Conservation (phyloP, 2,329 filamentous ascomycete species). For the Chrysoporthe deuterocubensis region DNA sequence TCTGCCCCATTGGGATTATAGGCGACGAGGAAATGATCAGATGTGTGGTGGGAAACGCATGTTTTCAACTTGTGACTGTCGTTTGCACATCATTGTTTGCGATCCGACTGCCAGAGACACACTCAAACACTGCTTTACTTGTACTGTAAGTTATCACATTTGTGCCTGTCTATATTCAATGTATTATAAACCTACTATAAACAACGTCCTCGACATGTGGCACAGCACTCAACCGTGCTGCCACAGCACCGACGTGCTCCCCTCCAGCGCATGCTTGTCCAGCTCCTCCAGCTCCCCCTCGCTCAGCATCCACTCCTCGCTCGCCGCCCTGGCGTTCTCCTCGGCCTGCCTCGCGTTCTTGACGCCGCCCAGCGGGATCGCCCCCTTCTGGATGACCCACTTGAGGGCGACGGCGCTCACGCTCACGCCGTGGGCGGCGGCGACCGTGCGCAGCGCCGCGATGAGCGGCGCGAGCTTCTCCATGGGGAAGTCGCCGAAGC, state of each 20-base stretch:
- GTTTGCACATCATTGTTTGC: too few species aligned
- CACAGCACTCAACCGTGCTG: slow-evolving; percentile 44
- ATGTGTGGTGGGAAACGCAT: too few species aligned
- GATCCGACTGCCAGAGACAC: too few species aligned
- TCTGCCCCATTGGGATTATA: too few species aligned
- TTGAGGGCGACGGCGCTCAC: slow-evolving; percentile 48
- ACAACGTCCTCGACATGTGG: too few species aligned
- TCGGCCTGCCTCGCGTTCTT: slow-evolving; percentile 46
- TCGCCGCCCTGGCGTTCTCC: slow-evolving; percentile 41
- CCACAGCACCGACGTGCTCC: slow-evolving; percentile 43
- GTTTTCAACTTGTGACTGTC: too few species aligned
- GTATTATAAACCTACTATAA: too few species aligned
- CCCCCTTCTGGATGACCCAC: slow-evolving; percentile 49
- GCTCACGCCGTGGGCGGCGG: slow-evolving; percentile 39
- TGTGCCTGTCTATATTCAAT: too few species aligned
- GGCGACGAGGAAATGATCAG: too few species aligned
- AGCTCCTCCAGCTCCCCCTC: slow-evolving; percentile 46
- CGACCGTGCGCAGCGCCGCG: slow-evolving; percentile 41
- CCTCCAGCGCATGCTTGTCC: slow-evolving; percentile 45
- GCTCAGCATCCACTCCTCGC: slow-evolving; percentile 44
- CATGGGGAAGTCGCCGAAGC: slow-evolving; percentile 49
- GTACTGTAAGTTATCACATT: too few species aligned
- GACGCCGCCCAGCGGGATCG: slow-evolving; percentile 46
- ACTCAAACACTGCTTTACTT: too few species aligned
- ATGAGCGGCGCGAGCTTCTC: slow-evolving; percentile 45